These are phyloP conservation scores for Avena insularis DNA, from an alignment of 176 grass and related monocot species.

Conservation along the genomic window DNA sequence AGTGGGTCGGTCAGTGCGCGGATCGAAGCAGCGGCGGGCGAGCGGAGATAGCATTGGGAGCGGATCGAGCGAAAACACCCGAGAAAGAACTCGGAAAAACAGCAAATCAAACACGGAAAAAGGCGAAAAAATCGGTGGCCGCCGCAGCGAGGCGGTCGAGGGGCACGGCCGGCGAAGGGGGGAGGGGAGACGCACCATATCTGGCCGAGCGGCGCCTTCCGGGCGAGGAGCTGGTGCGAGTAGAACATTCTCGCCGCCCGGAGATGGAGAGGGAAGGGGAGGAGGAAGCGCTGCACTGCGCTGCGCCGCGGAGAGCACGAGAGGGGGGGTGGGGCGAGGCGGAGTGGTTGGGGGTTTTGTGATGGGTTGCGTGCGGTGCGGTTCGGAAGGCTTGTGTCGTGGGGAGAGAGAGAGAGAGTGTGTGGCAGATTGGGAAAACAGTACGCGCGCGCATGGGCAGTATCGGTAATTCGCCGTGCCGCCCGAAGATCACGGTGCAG, in stretches of 20 bases:
- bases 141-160: neutral
- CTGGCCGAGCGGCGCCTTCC: slow-evolving; percentile 89
- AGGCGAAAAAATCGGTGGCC: neutral
- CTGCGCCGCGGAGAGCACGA: neutral
- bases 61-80: neutral
- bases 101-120: neutral
- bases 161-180: neutral
- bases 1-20: neutral
- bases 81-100: neutral
- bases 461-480: too few relatives aligned
- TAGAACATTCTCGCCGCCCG: slow-evolving; percentile 68
- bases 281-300: neutral
- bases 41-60: neutral
- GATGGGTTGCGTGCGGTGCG: neutral
- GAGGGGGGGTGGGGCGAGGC: neutral
- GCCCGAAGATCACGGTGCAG: too few relatives aligned
- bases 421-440: neutral
- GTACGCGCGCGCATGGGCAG: too few relatives aligned
- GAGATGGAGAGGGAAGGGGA: neutral
- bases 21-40: neutral
- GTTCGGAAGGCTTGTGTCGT: neutral
- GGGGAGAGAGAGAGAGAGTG: neutral
- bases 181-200: slow-evolving; percentile 61
- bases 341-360: slow-evolving; percentile 1
- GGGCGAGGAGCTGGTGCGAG: slow-evolving; percentile 89